Base-by-base conservation (phyloP, 2,329 filamentous ascomycete species). In the Coniochaeta ligniaria region DNA sequence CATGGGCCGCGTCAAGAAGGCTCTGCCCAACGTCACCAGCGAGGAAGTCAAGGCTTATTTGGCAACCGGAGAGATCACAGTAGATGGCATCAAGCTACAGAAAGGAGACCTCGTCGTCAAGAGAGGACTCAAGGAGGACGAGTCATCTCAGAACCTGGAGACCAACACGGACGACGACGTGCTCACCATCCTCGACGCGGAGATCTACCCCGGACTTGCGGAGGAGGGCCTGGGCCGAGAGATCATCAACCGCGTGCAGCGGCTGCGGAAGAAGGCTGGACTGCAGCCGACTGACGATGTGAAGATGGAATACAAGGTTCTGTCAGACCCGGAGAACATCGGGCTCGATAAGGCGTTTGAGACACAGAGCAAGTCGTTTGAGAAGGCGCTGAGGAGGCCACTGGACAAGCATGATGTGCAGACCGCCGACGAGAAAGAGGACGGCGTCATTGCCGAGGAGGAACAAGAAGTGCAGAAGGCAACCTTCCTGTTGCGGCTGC, bases 251-350 rank as follows among this genome's bases (percentile, higher is more conserved):
- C 88, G 94, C 45, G 90, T 99, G 24, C 95, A 99, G 77, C 85
- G 91, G 66, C 80, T 98, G 64, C 87, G 95, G 66, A 99, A 99
- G 84, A 95, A 95, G 79, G 93, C 93, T 8, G 92, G 92, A 0
- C 80, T 99, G 59, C 86, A 93, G 64, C 87, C 92, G 1, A 98
- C 94, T 0, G 95, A 99, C 70, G 95, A 98, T 70, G 88, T 99
- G 64, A 91, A 89, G 77, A 96, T 99, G 90, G 90, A 96, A 74
- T 98, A 96, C 77, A 82, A 82, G 61, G 86, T 98, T 6, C 76
- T 96, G 57, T 82, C 85, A 8, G 92, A 96, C 70, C 90, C 91
- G 0, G 90, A 95, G 2, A 82, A 85, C 52, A 82, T 93, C 62
- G 91, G 91, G 6, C 74, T 96, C 26, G 84, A 82, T 61, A 80